Evolutionary conservation across 2,329 filamentous ascomycete species (phyloP).

Genomic region (Pseudocercospora fuligena): DNA sequence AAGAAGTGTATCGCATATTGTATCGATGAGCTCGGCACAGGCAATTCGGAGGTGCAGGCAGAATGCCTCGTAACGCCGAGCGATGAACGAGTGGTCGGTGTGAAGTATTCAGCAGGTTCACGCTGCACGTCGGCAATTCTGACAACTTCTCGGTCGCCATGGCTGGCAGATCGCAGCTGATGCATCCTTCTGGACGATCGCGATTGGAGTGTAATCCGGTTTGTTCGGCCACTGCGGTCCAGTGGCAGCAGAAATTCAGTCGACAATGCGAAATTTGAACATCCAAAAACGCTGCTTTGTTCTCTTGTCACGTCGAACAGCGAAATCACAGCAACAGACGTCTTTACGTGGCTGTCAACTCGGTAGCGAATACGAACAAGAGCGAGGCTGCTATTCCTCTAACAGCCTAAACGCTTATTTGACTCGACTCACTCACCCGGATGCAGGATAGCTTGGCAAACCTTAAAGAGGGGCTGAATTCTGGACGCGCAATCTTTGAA

Average conservation of each 20-base stretch:
- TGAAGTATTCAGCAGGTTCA: background rate
- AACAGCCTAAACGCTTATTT: background rate
- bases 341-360: background rate
- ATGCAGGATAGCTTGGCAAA: background rate
- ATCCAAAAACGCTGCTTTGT: background rate
- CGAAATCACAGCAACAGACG: background rate
- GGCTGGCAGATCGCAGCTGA: background rate
- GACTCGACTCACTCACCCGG: background rate
- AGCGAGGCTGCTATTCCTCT: background rate
- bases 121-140: background rate
- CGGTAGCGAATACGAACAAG: background rate
- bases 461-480: background rate
- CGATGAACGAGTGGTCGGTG: background rate
- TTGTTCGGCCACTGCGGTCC: background rate
- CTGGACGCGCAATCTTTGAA: background rate
- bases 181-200: background rate
- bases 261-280: too few relatives aligned
- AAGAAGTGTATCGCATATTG: conserved; percentile 64
- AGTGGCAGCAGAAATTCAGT: background rate
- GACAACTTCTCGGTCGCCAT: background rate
- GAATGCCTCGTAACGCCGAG: background rate
- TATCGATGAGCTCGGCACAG: background rate
- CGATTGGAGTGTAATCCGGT: background rate
- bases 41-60: too few relatives aligned
- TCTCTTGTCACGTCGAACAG: background rate